Base-by-base conservation (phyloP, 768 basidiomycete genomes). In the Hericium erinaceus region DNA sequence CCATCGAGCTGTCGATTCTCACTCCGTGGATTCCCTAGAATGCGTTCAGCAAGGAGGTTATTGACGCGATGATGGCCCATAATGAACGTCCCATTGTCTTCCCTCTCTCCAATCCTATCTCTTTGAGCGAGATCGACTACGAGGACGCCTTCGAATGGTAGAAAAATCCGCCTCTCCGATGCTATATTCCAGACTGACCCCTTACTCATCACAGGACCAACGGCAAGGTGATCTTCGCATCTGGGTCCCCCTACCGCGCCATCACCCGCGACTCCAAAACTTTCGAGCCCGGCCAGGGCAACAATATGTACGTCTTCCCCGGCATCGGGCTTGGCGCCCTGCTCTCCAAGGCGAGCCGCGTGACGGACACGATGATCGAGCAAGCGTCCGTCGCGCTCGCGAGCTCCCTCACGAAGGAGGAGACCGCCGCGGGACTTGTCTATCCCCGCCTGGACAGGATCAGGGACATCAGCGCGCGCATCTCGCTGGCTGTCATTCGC, bases 271-370 rank as follows among this genome's bases (percentile, higher is more conserved):
- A 77, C 40, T 84, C 82, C 37, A 74, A 73, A 55, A 78, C 64
- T 37, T 74, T 86, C 61, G 85, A 86, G 63, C 85, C 95, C 0
- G 90, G 91, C 22, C 95, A 97, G 72, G 92, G 93, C 33, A 97
- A 95, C 69, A 98, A 95, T 70, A 93, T 94, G 89, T 89, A 88
- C 69, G 86, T 88, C 66, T 86, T 86, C 78, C 84, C 83, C 39
- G 81, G 89, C 48, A 75, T 92, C 61, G 93, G 91, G 13, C 76
- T 92, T 40, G 91, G 84, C 48, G 77, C 85, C 9, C 87, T 93
- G 66, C 75, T 93, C 50, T 75, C 84, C 57, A 80, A 83, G 51
- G 86, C 83, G n/a, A 73, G 76, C 1, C 74, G 74, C 24, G 85
- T 97, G 48, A 89, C 91, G 4, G 89, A 93, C 68, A 77, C 76